phyloP scores from a whole-genome alignment of 2,329 filamentous ascomycete species.

The Diaporthe vexans region DNA sequence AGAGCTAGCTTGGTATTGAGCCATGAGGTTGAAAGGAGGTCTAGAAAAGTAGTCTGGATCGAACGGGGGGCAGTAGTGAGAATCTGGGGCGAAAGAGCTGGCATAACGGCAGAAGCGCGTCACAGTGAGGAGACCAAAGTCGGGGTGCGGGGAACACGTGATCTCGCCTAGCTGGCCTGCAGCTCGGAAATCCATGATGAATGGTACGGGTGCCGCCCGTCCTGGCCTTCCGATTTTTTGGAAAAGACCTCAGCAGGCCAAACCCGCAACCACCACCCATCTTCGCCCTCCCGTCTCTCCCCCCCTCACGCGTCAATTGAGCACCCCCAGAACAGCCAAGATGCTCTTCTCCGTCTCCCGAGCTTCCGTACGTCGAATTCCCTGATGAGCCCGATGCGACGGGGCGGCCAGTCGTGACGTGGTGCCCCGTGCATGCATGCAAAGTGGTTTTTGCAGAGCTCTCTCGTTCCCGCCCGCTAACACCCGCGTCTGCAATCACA shows the following conservation, averaged over 20 bases:
- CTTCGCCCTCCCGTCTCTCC: constrained; percentile 29
- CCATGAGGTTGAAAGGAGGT: neutral
- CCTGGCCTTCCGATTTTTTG: constrained; percentile 41
- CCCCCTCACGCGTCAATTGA: constrained; percentile 59
- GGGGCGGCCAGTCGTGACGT: neutral
- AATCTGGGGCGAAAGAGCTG: neutral
- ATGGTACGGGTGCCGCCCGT: constrained; percentile 21
- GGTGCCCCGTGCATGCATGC: neutral
- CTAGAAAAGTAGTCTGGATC: constrained; percentile 12
- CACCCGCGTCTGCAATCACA: constrained; percentile 14
- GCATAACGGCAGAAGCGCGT: neutral
- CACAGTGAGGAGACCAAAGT: constrained; percentile 8
- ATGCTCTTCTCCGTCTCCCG: constrained; percentile 71
- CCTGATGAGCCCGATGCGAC: constrained; percentile 26
- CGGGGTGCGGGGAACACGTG: constrained; percentile 45
- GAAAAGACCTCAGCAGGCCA: constrained; percentile 58
- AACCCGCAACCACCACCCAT: constrained; percentile 43
- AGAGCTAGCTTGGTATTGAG: neutral
- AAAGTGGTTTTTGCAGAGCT: constrained; percentile 32
- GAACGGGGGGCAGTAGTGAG: neutral
- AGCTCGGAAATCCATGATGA: constrained; percentile 34
- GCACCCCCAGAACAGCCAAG: constrained; percentile 62
- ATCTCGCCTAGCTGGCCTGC: constrained; percentile 25
- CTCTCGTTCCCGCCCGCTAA: constrained; percentile 30
- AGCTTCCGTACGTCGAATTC: constrained; percentile 64